Evolutionary conservation across 148 eudicot species (phyloP).

Genomic region (Chenopodium suecicum): DNA sequence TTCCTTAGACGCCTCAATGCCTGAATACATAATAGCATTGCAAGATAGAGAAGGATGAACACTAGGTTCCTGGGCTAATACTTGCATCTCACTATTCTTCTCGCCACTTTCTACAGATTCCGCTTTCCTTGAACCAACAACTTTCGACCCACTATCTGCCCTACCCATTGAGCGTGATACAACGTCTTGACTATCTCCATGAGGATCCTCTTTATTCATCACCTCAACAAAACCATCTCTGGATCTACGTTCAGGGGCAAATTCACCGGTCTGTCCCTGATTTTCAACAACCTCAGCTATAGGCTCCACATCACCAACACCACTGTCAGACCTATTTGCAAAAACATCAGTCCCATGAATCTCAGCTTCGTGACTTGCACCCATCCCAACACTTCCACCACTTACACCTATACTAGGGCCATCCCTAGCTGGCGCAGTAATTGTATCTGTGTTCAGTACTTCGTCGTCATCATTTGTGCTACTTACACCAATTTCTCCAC

Average conservation of each 20-base stretch:
- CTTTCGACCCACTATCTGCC: constrained; percentile 95
- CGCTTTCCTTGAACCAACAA: constrained; percentile 82
- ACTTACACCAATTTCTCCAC: constrained; percentile 90
- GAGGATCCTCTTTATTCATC: constrained; percentile 84
- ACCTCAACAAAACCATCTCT: constrained; percentile 79
- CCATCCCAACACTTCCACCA: constrained; percentile 99
- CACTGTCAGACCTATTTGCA: constrained; percentile 81
- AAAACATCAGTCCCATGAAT: constrained; percentile 87
- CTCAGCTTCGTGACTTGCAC: constrained; percentile 99
- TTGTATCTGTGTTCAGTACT: constrained; percentile 82
- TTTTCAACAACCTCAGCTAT: constrained; percentile 89
- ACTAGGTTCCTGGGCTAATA: constrained; percentile 56
- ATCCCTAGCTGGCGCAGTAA: constrained; percentile 73
- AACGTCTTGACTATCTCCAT: constrained; percentile 91
- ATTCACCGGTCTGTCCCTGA: constrained; percentile 92
- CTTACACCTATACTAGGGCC: constrained; percentile 88
- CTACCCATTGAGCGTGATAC: constrained; percentile 72
- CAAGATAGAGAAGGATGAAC: constrained; percentile 91
- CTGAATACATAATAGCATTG: constrained; percentile 92
- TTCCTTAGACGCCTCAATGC: constrained; percentile 85
- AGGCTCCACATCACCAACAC: constrained; percentile 88
- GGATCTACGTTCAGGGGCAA: constrained; percentile 62
- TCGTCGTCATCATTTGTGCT: constrained; percentile 97
- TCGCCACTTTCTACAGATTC: constrained; percentile 96
- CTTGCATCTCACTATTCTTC: constrained; percentile 66